phyloP scores from a whole-genome alignment of 164 flowering plant species.

The Tetracentron sinense region DNA sequence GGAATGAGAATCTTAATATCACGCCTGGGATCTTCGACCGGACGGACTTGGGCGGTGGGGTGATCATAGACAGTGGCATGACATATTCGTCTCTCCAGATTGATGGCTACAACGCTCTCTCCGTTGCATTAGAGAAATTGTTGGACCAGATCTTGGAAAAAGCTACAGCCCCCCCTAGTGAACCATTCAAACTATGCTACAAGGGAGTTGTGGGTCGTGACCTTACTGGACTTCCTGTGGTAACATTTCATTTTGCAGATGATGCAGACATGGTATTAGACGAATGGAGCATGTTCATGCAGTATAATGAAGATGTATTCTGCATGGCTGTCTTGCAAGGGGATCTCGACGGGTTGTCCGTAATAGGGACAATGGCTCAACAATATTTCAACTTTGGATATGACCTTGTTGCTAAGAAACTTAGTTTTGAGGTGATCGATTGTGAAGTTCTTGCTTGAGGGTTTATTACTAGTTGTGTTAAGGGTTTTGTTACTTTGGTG shows the following conservation, averaged over 20 bases:
- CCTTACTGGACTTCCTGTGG: neutral
- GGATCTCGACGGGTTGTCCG: neutral
- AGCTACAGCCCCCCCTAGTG: neutral
- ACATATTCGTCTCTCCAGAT: neutral
- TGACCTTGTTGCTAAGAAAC: neutral
- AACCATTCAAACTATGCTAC: neutral
- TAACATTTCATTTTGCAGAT: neutral
- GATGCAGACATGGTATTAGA: neutral
- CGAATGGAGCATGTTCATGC: neutral
- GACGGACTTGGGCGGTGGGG: constrained; percentile 1
- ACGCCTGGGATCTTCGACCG: neutral
- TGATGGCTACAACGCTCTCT: neutral
- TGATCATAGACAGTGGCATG: constrained; percentile 16
- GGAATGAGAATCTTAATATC: constrained; percentile 3
- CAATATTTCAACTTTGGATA: neutral
- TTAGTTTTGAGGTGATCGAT: neutral
- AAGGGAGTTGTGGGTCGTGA: neutral
- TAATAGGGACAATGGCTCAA: neutral
- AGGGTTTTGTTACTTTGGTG: no score
- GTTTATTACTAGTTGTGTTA: no score
- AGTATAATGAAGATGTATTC: neutral
- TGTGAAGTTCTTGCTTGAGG: neutral
- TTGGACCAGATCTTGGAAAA: neutral
- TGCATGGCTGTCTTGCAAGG: neutral
- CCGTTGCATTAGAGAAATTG: neutral